phyloP scores from a whole-genome alignment of 2,329 filamentous ascomycete species.

The Botryotinia narcissicola region DNA sequence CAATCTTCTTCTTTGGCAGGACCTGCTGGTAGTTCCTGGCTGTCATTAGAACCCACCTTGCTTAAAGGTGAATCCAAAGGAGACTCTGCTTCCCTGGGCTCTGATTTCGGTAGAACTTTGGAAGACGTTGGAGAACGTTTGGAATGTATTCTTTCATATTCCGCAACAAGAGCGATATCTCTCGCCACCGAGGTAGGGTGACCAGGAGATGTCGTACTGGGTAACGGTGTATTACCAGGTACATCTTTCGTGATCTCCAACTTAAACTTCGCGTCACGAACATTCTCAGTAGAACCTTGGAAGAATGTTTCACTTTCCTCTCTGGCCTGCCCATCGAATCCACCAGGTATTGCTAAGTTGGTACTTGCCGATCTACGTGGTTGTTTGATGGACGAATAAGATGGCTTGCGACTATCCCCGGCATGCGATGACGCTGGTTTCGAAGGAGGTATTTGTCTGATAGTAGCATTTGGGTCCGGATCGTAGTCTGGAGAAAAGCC shows the following conservation, averaged over 20 bases:
- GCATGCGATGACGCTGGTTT: constrained; percentile 16
- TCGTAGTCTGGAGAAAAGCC: constrained; percentile 76
- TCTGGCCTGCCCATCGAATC: constrained; percentile 32
- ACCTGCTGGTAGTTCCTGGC: constrained; percentile 22
- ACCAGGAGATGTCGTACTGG: constrained; percentile 18
- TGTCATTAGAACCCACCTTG: constrained; percentile 24
- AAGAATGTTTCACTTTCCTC: constrained; percentile 47
- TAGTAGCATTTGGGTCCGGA: constrained; percentile 68
- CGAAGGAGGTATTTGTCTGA: constrained; percentile 54
- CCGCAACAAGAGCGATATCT: constrained; percentile 35
- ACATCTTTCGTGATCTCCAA: constrained; percentile 21
- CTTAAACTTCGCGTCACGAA: constrained; percentile 41
- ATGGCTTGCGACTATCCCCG: constrained; percentile 13
- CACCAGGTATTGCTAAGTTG: constrained; percentile 13
- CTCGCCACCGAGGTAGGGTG: constrained; percentile 29
- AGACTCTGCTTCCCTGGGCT: constrained; percentile 19
- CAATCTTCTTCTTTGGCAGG: constrained; percentile 34
- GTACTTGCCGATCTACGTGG: constrained; percentile 24
- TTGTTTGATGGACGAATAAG: constrained; percentile 23
- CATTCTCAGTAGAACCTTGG: constrained; percentile 53
- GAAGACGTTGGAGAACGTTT: constrained; percentile 28
- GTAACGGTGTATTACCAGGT: constrained; percentile 20
- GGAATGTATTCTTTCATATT: constrained; percentile 35
- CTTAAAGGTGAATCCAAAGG: constrained; percentile 28
- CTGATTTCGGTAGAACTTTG: constrained; percentile 8